Evolutionary conservation across 1,284 basidiomycete species (phyloP), one percentile per base, ranked within the genome.

Genomic region (Neonothopanus nambi): DNA sequence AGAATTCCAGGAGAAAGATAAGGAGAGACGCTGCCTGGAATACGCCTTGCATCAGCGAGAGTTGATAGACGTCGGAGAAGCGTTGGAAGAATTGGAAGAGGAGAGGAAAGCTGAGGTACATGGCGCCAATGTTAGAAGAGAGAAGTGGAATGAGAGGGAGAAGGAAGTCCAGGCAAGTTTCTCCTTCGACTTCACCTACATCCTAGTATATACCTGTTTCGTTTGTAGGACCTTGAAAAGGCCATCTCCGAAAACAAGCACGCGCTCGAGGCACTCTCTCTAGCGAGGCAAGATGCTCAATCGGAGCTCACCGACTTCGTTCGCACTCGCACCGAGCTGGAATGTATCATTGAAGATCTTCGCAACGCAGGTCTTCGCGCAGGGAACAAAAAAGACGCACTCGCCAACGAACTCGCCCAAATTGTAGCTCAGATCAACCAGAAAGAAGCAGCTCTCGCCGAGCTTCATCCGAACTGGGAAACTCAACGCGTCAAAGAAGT

Each of bases 1-100:
- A 65, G 93, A 98, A 68, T 99, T 93, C 66, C 93, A 98, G 68
- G 86, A 91, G 60, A 95, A 95, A 68, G 97, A 99, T 68, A 91
- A 92, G 67, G 94, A 98, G 58, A 80, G 96, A 44, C 80, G 96
- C 24, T 98, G 95, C 70, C 78, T 99, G 61, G 97, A 99, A 68
- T 99, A 99, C 67, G 91, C 94, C 1, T 72, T 99, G 55, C 93
- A 97, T 71, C 90, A 94, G 61, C 80, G 91, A 35, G 95, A 99
- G 66, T 72, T 98, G 30, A 85, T 91, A 54, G 95, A 98, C 59
- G 93, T 97, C 1, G 85, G 82, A 0, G 87, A 87, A 50, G 85
- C 91, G 0, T 71, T 98, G 46, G 93, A 93, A 39, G 82, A 89
- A 59, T 84, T 91, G 17, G 95, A 95, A 59, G 81, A 89, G 46